Base-by-base conservation (phyloP, 257 asterid species). In the Buddleja alternifolia region DNA sequence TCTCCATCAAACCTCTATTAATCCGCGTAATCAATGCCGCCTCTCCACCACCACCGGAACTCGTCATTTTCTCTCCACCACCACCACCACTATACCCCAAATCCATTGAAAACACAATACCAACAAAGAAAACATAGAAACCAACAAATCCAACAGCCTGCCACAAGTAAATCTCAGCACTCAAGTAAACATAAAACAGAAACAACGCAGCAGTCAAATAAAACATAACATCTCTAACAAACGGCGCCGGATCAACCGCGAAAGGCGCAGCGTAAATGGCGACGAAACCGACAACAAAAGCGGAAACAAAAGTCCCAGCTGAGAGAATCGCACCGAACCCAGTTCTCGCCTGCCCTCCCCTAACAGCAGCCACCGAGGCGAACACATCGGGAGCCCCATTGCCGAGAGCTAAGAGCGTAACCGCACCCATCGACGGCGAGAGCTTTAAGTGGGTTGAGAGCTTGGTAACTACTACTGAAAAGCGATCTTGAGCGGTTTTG, bases 381-480 rank as follows among this genome's bases (percentile, higher is more conserved):
- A 90, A 93, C 68, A 93, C 99, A 58, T 93, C 99, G 32, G 99
- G 99, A 1, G 99, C 96, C 8, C 97, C 99, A 74, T 93, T 93
- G 5, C 99, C 99, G 4, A 93, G 82, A 8, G 97, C 97, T 62
- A 93, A 66, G 29, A 93, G 94, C 75, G 99, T 93, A 52, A 93
- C 97, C 0, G 99, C 99, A 1, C 97, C 99, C 99, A 93, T 88
- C 0, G 97, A 89, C 58, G 99, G 96, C 0, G 99, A 88, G 39
- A 93, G 81, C 4, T 70, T 83, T 36, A 93, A 66, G 56, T 87
- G 96, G 10, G 80, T 53, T 23, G 92, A 82, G 56, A 93, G 95
- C 82, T 84, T 87, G 1, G 94, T 90, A 3, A 93, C 97, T 14
- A 90, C 90, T 8, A 89, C 90, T 15, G 97, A 93, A 78, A 93